Base-by-base conservation (phyloP, 805 yeast species). In the Metschnikowia kunwiensis region DNA sequence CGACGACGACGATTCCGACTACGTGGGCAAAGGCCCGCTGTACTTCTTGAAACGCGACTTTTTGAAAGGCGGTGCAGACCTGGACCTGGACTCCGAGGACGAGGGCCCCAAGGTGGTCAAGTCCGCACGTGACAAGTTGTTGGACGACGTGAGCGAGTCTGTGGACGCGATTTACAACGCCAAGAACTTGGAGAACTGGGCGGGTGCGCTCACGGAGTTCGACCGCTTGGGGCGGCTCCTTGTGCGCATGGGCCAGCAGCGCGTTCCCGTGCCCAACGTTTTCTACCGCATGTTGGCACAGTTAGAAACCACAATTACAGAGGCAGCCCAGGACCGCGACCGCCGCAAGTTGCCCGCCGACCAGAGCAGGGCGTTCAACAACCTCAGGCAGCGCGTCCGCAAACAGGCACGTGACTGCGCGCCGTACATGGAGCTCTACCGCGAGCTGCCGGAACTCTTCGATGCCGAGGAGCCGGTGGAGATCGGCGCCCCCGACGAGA, bases 91-190 rank as follows among this genome's bases (percentile, higher is more conserved):
- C 38, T 57, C 60, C 36, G 86, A 78, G 40, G 83, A 76, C 42
- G 91, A 82, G 40, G 85, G 81, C 55, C 82, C 79, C 59, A 84
- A 82, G 50, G 87, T 88, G 27, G 96, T 91, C 50, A 89, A 86
- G 68, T 80, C 93, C 40, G 96, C 97, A 36, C 86, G 83, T 66
- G 97, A 89, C 48, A 93, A 91, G 70, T 73, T 88, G 43, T 61
- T 88, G 51, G 97, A 88, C 57, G 98, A 93, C 61, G 75, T 93
- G 67, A 80, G 77, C 51, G 70, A 71, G 17, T 63, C 76, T 22
- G 75, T 82, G 50, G 81, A 78, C 53, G 72, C 77, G 34, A 77
- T 88, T 53, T 88, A 82, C 55, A 73, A 74, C 41, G 79, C 81
- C 33, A 79, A 78, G 53, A 74, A 76, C 63, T 74, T 75, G 47